Evolutionary conservation across 352 stramenopile genomes (phyloP).

Genomic region (Phytophthora megakarya): DNA sequence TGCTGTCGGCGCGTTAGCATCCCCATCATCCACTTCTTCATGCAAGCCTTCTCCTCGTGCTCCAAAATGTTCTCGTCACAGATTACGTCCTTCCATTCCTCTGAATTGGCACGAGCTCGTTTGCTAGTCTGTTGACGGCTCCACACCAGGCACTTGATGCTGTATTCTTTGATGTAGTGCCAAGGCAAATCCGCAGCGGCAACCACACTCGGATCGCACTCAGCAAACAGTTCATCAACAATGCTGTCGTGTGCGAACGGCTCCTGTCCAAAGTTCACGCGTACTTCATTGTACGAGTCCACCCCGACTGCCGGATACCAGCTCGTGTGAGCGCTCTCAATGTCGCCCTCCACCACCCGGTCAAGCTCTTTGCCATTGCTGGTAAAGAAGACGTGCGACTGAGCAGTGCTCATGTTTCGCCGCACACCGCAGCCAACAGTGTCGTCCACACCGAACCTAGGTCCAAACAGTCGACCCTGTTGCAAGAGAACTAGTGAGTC

Average conservation of each 20-base stretch:
- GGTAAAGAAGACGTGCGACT: constrained; percentile 73
- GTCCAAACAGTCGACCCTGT: constrained; percentile 63
- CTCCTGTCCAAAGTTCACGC: constrained; percentile 85
- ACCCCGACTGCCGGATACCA: constrained; percentile 86
- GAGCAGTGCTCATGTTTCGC: constrained; percentile 39
- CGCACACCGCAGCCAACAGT: constrained; percentile 76
- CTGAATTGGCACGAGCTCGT: constrained; percentile 14
- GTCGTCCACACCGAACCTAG: constrained; percentile 65
- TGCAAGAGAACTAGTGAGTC: constrained; percentile 7
- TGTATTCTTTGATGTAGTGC: constrained; percentile 55
- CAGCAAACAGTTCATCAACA: constrained; percentile 59
- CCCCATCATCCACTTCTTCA: constrained; percentile 40
- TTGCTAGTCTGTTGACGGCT: constrained; percentile 23
- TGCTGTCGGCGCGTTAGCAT: constrained; percentile 40
- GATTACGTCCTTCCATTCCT: constrained; percentile 29
- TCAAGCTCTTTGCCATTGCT: constrained; percentile 51
- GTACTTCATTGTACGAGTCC: constrained; percentile 76
- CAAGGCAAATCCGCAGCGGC: constrained; percentile 43
- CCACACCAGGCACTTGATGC: constrained; percentile 36
- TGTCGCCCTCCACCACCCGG: constrained; percentile 35
- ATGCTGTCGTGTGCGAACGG: constrained; percentile 61
- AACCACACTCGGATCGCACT: constrained; percentile 39
- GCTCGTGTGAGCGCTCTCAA: constrained; percentile 47
- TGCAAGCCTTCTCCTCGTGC: constrained; percentile 8
- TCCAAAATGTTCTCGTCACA: constrained; percentile 14